Evolutionary conservation across 2,329 filamentous ascomycete genomes (phyloP).

Genomic region (Aspergillus fructus): DNA sequence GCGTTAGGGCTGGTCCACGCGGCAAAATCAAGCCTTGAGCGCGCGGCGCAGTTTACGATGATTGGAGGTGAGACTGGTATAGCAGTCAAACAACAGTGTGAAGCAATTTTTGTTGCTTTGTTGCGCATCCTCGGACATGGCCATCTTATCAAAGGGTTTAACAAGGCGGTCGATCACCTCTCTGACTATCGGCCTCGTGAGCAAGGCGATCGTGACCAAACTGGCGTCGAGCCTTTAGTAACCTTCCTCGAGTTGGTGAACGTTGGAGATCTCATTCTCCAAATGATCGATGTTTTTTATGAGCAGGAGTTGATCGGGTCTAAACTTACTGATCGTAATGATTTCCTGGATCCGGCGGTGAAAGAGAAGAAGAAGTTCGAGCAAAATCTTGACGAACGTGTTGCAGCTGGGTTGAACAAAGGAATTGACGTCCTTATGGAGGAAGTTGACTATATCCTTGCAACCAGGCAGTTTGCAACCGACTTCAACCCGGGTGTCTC

Average conservation of each 20-base stretch:
- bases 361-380: slow-evolving; percentile 98
- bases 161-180: slow-evolving; percentile 87
- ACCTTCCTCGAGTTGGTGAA: slow-evolving; percentile 98
- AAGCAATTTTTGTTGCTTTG: slow-evolving; percentile 80
- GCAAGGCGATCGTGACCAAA: slow-evolving; percentile 59
- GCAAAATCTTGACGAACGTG: slow-evolving; percentile 96
- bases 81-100: slow-evolving; percentile 84
- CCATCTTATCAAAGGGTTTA: slow-evolving; percentile 90
- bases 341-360: slow-evolving; percentile 87
- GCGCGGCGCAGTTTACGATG: slow-evolving; percentile 77
- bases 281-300: slow-evolving; percentile 99
- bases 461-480: slow-evolving; percentile 77
- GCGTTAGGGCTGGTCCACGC: slow-evolving; percentile 84
- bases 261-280: slow-evolving; percentile 93
- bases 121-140: slow-evolving; percentile 79
- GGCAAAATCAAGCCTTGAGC: slow-evolving; percentile 83
- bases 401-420: slow-evolving; percentile 93
- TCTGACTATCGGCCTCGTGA: slow-evolving; percentile 88
- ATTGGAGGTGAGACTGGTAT: slow-evolving; percentile 77
- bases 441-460: slow-evolving; percentile 93
- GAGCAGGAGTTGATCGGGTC: slow-evolving; percentile 85
- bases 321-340: slow-evolving; percentile 84
- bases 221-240: slow-evolving; percentile 83
- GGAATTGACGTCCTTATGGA: slow-evolving; percentile 98
- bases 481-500: slow-evolving; percentile 77